These are phyloP conservation scores for Kregervanrija pseudodelftensis DNA, from an alignment of 805 yeast species.

Conservation along the genomic window DNA sequence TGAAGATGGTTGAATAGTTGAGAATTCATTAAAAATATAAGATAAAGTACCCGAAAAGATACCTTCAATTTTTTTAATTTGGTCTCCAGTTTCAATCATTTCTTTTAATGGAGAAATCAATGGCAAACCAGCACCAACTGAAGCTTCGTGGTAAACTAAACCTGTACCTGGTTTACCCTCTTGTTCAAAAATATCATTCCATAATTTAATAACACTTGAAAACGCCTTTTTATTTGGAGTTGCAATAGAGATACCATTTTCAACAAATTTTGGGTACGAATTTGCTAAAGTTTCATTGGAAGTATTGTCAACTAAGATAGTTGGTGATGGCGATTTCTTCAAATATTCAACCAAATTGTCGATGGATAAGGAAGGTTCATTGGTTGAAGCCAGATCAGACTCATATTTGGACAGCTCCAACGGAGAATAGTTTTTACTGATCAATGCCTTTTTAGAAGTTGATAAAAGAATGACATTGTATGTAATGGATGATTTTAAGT, in stretches of 20 bases:
- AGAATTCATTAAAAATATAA: conserved; percentile 89
- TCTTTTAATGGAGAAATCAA: conserved; percentile 84
- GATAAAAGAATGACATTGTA: conserved; percentile 80
- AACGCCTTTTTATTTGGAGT: conserved; percentile 99
- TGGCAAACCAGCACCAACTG: conserved; percentile 98
- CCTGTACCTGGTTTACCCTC: conserved; percentile 54
- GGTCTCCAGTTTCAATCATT: conserved; percentile 86
- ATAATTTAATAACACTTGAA: conserved; percentile 63
- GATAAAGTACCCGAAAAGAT: conserved; percentile 94
- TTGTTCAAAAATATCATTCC: conserved; percentile 65
- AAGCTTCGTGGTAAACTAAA: conserved; percentile 93
- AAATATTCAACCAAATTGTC: conserved; percentile 57
- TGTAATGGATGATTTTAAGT: conserved; percentile 47
- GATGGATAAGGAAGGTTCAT: conserved; percentile 44
- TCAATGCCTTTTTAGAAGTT: conserved; percentile 61
- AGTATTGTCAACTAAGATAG: conserved; percentile 89
- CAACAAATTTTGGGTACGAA: conserved; percentile 66
- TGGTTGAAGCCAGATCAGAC: conserved; percentile 36
- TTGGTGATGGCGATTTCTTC: conserved; percentile 61
- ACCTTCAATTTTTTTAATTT: conserved; percentile 87
- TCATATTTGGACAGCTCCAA: conserved; percentile 58
- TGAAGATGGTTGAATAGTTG: conserved; percentile 54
- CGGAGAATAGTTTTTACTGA: conserved; percentile 64
- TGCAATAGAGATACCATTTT: conserved; percentile 82
- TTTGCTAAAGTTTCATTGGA: conserved; percentile 74